A percentile compares a stretch with the other conserved stretches of the same genome.
phyloP scores from a whole-genome alignment of 164 flowering plant genomes.

The Dillenia suffruticosa region DNA sequence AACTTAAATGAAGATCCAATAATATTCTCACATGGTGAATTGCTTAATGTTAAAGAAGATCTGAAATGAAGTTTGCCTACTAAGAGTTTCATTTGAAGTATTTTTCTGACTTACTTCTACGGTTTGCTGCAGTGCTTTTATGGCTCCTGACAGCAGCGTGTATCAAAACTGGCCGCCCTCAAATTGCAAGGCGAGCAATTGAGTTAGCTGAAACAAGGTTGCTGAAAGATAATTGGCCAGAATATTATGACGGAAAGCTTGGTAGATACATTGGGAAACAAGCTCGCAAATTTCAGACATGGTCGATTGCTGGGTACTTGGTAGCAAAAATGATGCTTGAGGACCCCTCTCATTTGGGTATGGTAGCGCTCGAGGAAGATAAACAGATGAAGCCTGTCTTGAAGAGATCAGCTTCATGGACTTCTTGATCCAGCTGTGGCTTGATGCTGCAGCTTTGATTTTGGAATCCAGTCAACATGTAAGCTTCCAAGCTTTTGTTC shows the following conservation, averaged over 20 bases:
- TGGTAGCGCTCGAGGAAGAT: constrained; percentile 55
- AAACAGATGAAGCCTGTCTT: constrained; percentile 39
- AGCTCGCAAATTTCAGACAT: constrained; percentile 49
- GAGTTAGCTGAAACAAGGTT: constrained; percentile 46
- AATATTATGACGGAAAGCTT: constrained; percentile 47
- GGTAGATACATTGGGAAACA: constrained; percentile 60
- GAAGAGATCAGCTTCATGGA: constrained; percentile 52
- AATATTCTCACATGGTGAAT: no score
- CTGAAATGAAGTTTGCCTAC: no score
- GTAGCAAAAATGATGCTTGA: constrained; percentile 65
- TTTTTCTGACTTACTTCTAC: no score
- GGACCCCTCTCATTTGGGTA: constrained; percentile 58
- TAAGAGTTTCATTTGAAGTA: no score
- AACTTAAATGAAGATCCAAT: no score
- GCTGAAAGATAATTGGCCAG: constrained; percentile 17
- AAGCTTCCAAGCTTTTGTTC: no score
- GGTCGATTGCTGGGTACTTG: constrained; percentile 65
- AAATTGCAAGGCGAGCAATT: constrained; percentile 51
- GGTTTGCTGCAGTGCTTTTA: constrained; percentile 37
- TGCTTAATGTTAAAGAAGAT: no score
- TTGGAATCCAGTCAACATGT: no score
- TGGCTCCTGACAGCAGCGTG: constrained; percentile 67
- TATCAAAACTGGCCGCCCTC: constrained; percentile 58
- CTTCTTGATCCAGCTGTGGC: constrained; percentile 5
- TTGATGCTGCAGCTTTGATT: no score